Conservation (phyloP, 2,329 filamentous ascomycete genomes). For the Diaporthe sp. region DNA sequence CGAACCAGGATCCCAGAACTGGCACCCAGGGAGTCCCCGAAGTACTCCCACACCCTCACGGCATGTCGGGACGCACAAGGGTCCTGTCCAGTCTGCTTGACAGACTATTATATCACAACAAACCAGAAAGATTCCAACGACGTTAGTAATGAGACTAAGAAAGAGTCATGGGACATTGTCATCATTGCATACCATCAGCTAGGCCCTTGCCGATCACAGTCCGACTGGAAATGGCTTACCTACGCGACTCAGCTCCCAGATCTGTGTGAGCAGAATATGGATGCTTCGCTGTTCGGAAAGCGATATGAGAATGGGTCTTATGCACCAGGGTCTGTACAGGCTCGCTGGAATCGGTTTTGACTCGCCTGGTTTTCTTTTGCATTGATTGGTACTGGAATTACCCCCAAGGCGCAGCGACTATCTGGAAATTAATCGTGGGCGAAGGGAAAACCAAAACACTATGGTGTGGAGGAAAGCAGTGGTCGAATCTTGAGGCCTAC, state of each 20-base stretch:
- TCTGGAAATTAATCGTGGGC: not conserved
- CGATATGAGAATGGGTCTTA: not conserved
- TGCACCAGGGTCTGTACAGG: not conserved
- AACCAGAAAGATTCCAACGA: not conserved
- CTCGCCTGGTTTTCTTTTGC: not conserved
- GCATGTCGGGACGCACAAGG: not conserved
- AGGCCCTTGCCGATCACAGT: not conserved
- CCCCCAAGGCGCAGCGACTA: too few relatives aligned
- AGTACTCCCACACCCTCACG: not conserved
- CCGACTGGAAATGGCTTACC: conserved; percentile 15
- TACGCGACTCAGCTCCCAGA: not conserved
- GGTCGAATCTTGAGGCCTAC: not conserved
- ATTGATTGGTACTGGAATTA: not conserved
- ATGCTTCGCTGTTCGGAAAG: not conserved
- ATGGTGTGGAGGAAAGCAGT: not conserved
- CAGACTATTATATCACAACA: not conserved
- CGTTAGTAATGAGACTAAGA: not conserved
- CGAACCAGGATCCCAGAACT: not conserved
- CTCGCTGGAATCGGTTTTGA: not conserved
- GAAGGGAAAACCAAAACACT: not conserved
- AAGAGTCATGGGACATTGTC: not conserved
- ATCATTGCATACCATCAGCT: conserved; percentile 17
- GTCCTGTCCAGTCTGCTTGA: conserved; percentile 1
- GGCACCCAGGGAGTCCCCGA: not conserved
- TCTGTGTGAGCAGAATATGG: not conserved